Percentiles rank a stretch among this genome's conserved stretches.
Evolutionary conservation across 148 eudicot species (phyloP).

Genomic region (Hydrangea macrophylla): DNA sequence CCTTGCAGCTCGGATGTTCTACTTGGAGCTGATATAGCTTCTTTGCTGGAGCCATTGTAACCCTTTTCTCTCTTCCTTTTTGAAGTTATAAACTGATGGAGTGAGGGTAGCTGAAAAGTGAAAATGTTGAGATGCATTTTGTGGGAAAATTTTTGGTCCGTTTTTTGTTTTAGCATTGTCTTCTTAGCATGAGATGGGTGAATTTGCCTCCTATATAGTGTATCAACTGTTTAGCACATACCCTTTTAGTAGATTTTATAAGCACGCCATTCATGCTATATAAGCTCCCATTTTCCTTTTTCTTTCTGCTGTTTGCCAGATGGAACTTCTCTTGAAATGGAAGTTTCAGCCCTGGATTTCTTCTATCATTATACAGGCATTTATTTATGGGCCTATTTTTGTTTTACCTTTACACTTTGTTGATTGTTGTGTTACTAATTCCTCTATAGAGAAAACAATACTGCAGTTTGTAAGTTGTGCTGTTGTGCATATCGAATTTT

Average conservation of each 20-base stretch:
- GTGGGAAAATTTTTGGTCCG: neutral
- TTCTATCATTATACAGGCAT: neutral
- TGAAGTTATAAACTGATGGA: neutral
- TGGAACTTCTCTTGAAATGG: neutral
- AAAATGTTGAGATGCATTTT: neutral
- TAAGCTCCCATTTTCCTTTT: no score
- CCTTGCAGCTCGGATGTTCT: neutral
- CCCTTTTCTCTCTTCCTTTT: neutral
- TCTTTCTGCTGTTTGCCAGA: neutral
- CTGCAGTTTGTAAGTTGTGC: neutral
- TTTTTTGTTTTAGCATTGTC: conserved; percentile 1
- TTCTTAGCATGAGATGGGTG: neutral
- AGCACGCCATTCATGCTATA: no score
- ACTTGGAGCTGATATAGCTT: neutral
- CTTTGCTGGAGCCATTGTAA: neutral
- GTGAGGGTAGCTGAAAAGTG: neutral
- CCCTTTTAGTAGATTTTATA: no score
- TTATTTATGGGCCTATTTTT: neutral
- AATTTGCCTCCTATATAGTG: neutral
- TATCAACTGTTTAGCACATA: neutral
- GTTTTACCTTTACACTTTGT: neutral
- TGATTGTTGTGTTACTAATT: neutral
- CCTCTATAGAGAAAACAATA: neutral
- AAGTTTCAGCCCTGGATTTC: neutral
- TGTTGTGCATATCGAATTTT: no score